Evolutionary conservation across 257 asterid genomes (phyloP).

Genomic region (Mitragyna speciosa): DNA sequence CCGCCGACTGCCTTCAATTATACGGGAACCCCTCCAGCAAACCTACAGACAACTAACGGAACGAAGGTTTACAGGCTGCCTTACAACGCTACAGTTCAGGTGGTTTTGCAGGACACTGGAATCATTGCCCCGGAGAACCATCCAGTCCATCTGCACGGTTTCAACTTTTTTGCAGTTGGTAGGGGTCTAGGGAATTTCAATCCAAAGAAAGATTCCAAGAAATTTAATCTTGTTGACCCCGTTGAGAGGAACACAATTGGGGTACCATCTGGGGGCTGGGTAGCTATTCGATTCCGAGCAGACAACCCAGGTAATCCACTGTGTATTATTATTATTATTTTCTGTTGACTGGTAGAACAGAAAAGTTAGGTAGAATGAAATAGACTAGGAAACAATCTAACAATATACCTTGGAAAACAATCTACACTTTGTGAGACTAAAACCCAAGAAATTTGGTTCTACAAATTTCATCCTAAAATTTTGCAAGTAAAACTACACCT

Average conservation of each 20-base stretch:
- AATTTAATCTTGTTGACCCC: slow-evolving; percentile 78
- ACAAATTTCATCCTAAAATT: too few species aligned
- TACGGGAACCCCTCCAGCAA: slow-evolving; percentile 55
- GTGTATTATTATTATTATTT: not conserved
- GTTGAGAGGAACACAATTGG: slow-evolving; percentile 91
- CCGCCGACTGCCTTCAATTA: slow-evolving; percentile 59
- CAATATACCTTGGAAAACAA: too few species aligned
- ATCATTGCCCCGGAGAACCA: slow-evolving; percentile 79
- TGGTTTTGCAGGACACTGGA: slow-evolving; percentile 84
- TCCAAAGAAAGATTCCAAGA: slow-evolving; percentile 55
- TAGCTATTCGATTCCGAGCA: slow-evolving; percentile 77
- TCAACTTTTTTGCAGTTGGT: slow-evolving; percentile 80
- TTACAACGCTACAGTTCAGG: slow-evolving; percentile 67
- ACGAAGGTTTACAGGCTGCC: slow-evolving; percentile 61
- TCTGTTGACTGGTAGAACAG: too few species aligned
- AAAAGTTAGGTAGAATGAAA: too few species aligned
- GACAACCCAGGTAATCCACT: slow-evolving; percentile 79
- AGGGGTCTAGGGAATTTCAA: slow-evolving; percentile 71
- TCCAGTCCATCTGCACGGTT: slow-evolving; percentile 89
- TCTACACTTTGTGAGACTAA: too few species aligned
- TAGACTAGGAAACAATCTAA: too few species aligned
- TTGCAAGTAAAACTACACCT: not conserved
- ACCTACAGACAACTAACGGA: slow-evolving; percentile 50
- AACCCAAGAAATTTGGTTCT: too few species aligned
- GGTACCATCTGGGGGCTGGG: slow-evolving; percentile 97